These are phyloP conservation scores for Trametes maxima DNA, from an alignment of 768 basidiomycete genomes.

Conservation along the genomic window DNA sequence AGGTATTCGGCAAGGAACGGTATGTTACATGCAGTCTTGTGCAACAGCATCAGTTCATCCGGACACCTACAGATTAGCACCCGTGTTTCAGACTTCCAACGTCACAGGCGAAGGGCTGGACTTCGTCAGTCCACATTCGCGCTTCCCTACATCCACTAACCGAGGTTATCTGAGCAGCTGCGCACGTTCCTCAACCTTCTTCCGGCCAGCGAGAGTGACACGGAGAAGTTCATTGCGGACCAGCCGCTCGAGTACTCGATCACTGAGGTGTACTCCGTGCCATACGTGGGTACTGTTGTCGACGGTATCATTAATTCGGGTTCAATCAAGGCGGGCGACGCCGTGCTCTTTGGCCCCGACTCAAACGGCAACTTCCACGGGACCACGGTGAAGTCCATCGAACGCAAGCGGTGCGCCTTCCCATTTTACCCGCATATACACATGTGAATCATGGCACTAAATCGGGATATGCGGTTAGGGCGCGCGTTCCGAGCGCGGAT, in stretches of 20 bases:
- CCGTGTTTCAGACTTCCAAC: constrained; percentile 91
- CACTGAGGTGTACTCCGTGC: constrained; percentile 85
- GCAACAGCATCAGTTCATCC: background rate
- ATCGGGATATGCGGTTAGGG: constrained; percentile 44
- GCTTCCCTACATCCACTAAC: background rate
- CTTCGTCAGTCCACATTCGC: constrained; percentile 46
- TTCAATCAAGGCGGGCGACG: constrained; percentile 74
- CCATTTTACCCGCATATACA: too few relatives aligned
- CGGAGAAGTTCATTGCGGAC: constrained; percentile 76
- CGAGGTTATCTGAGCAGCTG: constrained; percentile 45
- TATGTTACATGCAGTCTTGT: constrained; percentile 32
- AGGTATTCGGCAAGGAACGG: constrained; percentile 74
- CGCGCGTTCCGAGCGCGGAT: constrained; percentile 80
- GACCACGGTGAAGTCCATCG: constrained; percentile 87
- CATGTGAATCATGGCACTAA: too few relatives aligned
- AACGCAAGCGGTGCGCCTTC: constrained; percentile 75
- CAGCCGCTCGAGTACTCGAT: constrained; percentile 87
- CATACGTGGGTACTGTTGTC: constrained; percentile 83
- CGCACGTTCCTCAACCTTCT: constrained; percentile 90
- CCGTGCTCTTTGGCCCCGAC: constrained; percentile 88
- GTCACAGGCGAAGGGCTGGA: constrained; percentile 93
- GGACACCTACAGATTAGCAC: constrained; percentile 63
- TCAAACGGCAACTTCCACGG: constrained; percentile 85
- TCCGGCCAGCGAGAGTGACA: constrained; percentile 84
- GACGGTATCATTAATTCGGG: constrained; percentile 85